These are phyloP conservation scores for Zasmidium cellare DNA, from an alignment of 2,329 filamentous ascomycete species.

Conservation along the genomic window DNA sequence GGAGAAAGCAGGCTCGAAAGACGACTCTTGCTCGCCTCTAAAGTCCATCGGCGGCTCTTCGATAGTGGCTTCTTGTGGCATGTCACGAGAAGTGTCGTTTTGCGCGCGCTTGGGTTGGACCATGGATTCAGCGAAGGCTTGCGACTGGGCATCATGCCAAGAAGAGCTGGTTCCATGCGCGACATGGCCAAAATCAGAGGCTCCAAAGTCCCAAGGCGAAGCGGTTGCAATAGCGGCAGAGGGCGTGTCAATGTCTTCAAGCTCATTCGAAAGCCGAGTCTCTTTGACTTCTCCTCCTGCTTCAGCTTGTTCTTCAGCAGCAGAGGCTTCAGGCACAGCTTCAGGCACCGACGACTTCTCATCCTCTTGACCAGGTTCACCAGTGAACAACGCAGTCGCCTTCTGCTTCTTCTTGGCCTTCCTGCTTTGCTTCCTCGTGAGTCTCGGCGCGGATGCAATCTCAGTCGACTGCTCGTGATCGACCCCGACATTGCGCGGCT, in stretches of 20 bases:
- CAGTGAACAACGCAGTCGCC: slow-evolving; percentile 14
- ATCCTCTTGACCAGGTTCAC: slow-evolving; percentile 10
- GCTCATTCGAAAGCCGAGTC: background rate
- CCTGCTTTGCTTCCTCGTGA: slow-evolving; percentile 31
- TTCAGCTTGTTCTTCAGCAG: background rate
- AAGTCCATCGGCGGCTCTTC: background rate
- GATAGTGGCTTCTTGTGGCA: background rate
- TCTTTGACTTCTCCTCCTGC: background rate
- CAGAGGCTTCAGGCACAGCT: background rate
- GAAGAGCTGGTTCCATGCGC: slow-evolving; percentile 8
- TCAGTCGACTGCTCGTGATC: slow-evolving; percentile 9
- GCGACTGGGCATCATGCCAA: slow-evolving; percentile 23
- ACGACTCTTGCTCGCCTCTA: background rate
- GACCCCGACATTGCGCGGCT: slow-evolving; percentile 14
- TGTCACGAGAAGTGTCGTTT: background rate
- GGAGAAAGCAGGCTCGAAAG: slow-evolving; percentile 4
- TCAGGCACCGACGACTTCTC: background rate
- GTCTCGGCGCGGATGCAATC: slow-evolving; percentile 11
- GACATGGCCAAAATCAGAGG: slow-evolving; percentile 18
- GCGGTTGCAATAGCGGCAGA: background rate
- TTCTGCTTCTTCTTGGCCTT: slow-evolving; percentile 30
- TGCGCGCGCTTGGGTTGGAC: background rate
- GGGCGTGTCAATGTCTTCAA: background rate
- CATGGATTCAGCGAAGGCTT: slow-evolving; percentile 21
- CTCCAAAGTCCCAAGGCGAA: slow-evolving; percentile 13